These are phyloP conservation scores for Aurifilum marmelostoma DNA, from an alignment of 2,329 filamentous ascomycete genomes.

Conservation along the genomic window DNA sequence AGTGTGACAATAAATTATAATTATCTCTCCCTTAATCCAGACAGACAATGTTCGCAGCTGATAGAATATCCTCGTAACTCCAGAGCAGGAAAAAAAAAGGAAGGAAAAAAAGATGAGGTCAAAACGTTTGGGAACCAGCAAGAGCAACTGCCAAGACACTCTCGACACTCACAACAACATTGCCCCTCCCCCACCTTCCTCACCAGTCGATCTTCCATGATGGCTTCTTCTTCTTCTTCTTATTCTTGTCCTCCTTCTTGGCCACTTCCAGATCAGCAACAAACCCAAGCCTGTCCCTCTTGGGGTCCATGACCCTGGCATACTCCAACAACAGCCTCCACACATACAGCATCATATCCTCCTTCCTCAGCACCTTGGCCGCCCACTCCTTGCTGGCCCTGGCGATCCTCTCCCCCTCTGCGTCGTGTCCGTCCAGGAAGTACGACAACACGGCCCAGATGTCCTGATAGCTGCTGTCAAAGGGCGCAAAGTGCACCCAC, in stretches of 20 bases:
- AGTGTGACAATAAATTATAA: not conserved
- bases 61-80: too few relatives aligned
- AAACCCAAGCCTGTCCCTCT: slow-evolving; percentile 47
- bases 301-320: slow-evolving; percentile 53
- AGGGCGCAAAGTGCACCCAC: slow-evolving; percentile 74
- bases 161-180: not conserved
- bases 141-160: too few relatives aligned
- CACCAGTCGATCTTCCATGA: slow-evolving; percentile 4
- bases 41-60: not conserved
- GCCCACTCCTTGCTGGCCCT: slow-evolving; percentile 63
- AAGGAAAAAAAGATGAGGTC: not conserved
- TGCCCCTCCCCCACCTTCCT: not conserved
- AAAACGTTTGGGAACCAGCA: too few relatives aligned
- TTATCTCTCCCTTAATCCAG: not conserved
- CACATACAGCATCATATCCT: slow-evolving; percentile 70
- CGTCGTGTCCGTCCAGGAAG: slow-evolving; percentile 60
- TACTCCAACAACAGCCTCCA: slow-evolving; percentile 64
- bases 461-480: slow-evolving; percentile 70
- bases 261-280: slow-evolving; percentile 44
- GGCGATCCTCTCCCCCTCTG: slow-evolving; percentile 62
- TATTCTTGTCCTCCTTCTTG: not conserved
- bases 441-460: slow-evolving; percentile 68
- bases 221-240: not conserved
- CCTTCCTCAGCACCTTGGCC: slow-evolving; percentile 60
- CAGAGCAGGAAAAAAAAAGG: not conserved